A percentile compares a stretch with the other conserved stretches of the same genome.
phyloP scores from a whole-genome alignment of 1,139 yeast genomes.

The Yamadazyma epiphylla region DNA sequence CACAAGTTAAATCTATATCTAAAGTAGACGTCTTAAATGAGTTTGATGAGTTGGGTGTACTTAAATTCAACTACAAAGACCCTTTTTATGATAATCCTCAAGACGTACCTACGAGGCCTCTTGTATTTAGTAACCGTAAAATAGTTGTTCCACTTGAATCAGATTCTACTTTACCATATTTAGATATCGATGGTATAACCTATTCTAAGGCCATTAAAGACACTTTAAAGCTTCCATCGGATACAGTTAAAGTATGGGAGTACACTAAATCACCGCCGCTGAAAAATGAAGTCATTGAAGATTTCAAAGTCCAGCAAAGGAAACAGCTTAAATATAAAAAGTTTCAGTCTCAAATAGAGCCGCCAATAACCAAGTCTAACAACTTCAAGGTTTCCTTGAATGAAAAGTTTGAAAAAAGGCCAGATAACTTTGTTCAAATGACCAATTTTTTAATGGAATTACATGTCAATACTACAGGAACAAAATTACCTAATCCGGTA shows the following conservation, averaged over 20 bases:
- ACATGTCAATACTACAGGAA: constrained; percentile 53
- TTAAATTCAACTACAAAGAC: constrained; percentile 52
- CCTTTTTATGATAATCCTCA: constrained; percentile 57
- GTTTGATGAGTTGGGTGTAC: constrained; percentile 42
- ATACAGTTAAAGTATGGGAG: constrained; percentile 20
- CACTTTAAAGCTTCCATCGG: not conserved
- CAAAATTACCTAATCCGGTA: constrained; percentile 61
- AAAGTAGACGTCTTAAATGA: constrained; percentile 25
- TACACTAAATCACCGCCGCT: constrained; percentile 29
- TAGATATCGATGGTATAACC: constrained; percentile 3
- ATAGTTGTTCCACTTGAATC: constrained; percentile 36
- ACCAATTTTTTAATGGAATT: constrained; percentile 62
- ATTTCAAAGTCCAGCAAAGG: constrained; percentile 14
- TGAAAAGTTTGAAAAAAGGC: constrained; percentile 31
- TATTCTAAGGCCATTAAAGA: constrained; percentile 5
- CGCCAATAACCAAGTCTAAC: constrained; percentile 36
- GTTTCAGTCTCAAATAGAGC: constrained; percentile 49
- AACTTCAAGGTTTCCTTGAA: constrained; percentile 32
- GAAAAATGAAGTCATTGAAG: constrained; percentile 14
- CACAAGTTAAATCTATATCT: constrained; percentile 3
- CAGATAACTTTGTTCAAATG: constrained; percentile 46
- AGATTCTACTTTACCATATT: constrained; percentile 3
- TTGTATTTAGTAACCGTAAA: constrained; percentile 64
- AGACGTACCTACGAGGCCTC: constrained; percentile 54
- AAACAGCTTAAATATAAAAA: constrained; percentile 10